Conservation (phyloP, 2,329 filamentous ascomycete species). For the Exophiala sp. region DNA sequence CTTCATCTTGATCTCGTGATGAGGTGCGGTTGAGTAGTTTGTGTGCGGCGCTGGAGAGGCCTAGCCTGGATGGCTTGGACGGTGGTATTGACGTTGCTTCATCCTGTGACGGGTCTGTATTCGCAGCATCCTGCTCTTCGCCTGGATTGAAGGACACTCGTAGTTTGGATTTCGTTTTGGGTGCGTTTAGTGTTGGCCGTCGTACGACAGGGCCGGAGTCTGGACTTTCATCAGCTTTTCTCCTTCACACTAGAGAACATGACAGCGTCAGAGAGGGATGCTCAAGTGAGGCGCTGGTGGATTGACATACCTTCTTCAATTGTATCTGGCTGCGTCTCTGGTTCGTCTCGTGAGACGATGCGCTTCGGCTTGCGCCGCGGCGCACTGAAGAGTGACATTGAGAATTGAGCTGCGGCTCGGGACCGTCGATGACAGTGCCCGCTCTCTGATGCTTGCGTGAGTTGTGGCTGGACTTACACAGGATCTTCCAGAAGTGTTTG, state of each 20-base stretch:
- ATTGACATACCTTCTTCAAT: slow-evolving; percentile 50
- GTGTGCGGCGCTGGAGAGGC: slow-evolving; percentile 14
- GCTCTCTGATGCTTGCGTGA: too few species aligned
- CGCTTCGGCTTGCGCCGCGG: slow-evolving; percentile 49
- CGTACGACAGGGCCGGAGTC: slow-evolving; percentile 50
- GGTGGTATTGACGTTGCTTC: neutral
- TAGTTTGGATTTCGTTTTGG: slow-evolving; percentile 68
- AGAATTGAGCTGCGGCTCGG: slow-evolving; percentile 35
- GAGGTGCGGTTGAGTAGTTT: slow-evolving; percentile 2
- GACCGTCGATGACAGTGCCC: neutral
- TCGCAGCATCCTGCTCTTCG: slow-evolving; percentile 52
- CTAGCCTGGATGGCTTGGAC: slow-evolving; percentile 15
- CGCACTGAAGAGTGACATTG: slow-evolving; percentile 54
- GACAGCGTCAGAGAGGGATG: slow-evolving; percentile 8
- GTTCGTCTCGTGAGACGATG: slow-evolving; percentile 68
- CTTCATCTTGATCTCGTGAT: slow-evolving; percentile 6
- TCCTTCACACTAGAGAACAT: slow-evolving; percentile 13
- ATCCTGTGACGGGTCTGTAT: neutral
- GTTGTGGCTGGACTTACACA: too few species aligned
- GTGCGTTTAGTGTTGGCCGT: slow-evolving; percentile 49
- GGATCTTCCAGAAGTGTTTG: too few species aligned
- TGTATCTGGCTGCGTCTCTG: slow-evolving; percentile 55
- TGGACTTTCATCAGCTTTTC: slow-evolving; percentile 35
- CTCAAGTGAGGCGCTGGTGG: neutral
- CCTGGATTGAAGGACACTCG: slow-evolving; percentile 73